These are phyloP conservation scores for Didymella keratinophila DNA, from an alignment of 2,329 filamentous ascomycete species.

Conservation along the genomic window DNA sequence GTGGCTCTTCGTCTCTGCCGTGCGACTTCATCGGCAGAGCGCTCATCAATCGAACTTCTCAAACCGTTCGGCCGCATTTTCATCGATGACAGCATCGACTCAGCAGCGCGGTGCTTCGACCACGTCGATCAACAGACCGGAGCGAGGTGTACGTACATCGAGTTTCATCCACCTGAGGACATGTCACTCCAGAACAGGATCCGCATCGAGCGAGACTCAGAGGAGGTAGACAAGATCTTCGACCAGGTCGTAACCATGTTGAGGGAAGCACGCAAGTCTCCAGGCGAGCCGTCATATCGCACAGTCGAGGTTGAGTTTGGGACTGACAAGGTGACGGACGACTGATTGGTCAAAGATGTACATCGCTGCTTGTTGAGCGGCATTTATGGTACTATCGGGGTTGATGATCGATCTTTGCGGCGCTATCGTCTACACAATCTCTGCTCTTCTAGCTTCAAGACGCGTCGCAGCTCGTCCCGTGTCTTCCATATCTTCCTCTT, in stretches of 20 bases:
- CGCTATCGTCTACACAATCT: too few species aligned
- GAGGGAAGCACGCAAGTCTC: slow-evolving; percentile 14
- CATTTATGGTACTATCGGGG: too few species aligned
- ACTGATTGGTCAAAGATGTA: not conserved
- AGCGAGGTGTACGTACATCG: slow-evolving; percentile 18
- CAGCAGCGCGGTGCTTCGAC: slow-evolving; percentile 21
- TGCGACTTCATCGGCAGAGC: not conserved
- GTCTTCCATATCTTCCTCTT: not conserved
- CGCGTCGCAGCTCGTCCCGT: not conserved
- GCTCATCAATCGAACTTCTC: not conserved
- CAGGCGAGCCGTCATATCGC: slow-evolving; percentile 15
- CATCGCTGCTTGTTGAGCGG: not conserved
- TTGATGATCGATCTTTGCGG: too few species aligned
- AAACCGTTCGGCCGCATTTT: slow-evolving; percentile 5
- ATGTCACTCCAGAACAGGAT: slow-evolving; percentile 20
- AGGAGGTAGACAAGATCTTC: slow-evolving; percentile 6
- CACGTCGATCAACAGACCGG: slow-evolving; percentile 12
- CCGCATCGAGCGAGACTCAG: slow-evolving; percentile 12
- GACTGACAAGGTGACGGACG: not conserved
- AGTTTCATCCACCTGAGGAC: slow-evolving; percentile 27
- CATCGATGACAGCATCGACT: slow-evolving; percentile 1
- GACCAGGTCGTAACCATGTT: slow-evolving; percentile 16
- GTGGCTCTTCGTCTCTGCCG: slow-evolving; percentile 20
- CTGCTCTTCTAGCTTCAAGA: not conserved
- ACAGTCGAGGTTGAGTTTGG: slow-evolving; percentile 22